Base-by-base conservation (phyloP, 768 basidiomycete species). In the Collybia sordida region DNA sequence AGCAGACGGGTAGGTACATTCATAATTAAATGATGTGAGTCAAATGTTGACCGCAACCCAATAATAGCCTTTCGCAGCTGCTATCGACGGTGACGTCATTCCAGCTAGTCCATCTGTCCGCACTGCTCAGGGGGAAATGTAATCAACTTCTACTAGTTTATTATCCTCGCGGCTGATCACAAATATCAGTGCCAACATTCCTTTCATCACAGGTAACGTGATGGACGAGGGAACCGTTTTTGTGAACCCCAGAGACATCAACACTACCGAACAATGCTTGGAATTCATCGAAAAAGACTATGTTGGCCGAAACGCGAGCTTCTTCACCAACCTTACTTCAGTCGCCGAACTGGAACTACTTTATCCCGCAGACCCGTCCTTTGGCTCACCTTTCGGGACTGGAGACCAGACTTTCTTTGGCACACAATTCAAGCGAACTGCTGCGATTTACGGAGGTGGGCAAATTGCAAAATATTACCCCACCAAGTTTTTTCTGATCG, bases 301-400 rank as follows among this genome's bases (percentile, higher is more conserved):
- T 37, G 49, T 47, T 37, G 55, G 55, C 38, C 55, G 55, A n/a
- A 55, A 49, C 14, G 58, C 38, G 55, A 49, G 53, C 49, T 51
- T 55, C 50, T 56, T 52, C 62, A 51, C 62, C 4, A 47, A 45
- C 15, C 45, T 59, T 4, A 51, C 63, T 19, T 54, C 55, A n/a
- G 47, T 52, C 3, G 40, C 53, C 3, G 45, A 36, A 1, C 27
- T 75, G 8, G n/a, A 71, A 1, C 40, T 65, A 11, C 54, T 75
- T 2, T 79, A 79, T 57, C 77, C 75, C 0, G 50, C 74, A 31
- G 45, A 64, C 28, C 72, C 77, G 5, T 53, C 70, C 12, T 55
- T 68, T 25, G 76, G 77, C 3, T 72, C 72, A 1, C 77, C 77
- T 0, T 79, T 65, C 52, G 60, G 61, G 18, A 77, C 77, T 1